Evolutionary conservation across 139 green algal species (phyloP).

Genomic region (Ettlia oleoabundans): DNA sequence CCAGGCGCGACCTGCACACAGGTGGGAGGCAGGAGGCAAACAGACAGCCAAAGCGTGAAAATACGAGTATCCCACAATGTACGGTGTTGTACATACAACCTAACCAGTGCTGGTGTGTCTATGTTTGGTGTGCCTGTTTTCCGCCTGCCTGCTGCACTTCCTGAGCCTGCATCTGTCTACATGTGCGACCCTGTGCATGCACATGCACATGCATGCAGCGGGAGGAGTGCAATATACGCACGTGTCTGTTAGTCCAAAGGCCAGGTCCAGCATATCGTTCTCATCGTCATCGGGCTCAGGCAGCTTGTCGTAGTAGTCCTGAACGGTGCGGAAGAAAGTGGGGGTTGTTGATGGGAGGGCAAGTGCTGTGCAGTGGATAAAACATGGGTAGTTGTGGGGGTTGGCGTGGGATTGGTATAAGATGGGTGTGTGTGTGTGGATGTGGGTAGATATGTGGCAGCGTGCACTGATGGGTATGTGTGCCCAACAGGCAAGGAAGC

Average conservation of each 20-base stretch:
- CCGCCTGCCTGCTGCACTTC: too few relatives aligned
- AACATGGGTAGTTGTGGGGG: neutral
- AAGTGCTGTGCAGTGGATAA: neutral
- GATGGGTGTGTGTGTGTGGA: neutral
- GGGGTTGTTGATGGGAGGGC: neutral
- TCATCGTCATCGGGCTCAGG: constrained; percentile 96
- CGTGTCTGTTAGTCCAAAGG: constrained; percentile 97
- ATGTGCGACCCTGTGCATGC: too few relatives aligned
- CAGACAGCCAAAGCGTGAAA: neutral
- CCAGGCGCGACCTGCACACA: constrained; percentile 86
- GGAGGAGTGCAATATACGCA: too few relatives aligned
- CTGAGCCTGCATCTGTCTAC: too few relatives aligned
- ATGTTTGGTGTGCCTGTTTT: too few relatives aligned
- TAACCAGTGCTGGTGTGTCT: too few relatives aligned
- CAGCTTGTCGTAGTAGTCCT: constrained; percentile 89
- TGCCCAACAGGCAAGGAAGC: neutral
- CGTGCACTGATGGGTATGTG: too few relatives aligned
- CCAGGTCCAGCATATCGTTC: constrained; percentile 99
- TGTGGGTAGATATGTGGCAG: too few relatives aligned
- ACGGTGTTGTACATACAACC: too few relatives aligned
- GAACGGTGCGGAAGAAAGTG: neutral
- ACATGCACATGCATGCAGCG: too few relatives aligned
- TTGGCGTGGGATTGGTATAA: neutral
- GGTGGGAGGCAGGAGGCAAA: too few relatives aligned
- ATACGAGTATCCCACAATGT: too few relatives aligned